phyloP scores from a whole-genome alignment of 2,329 filamentous ascomycete genomes.

The Pseudogymnoascus sp. region DNA sequence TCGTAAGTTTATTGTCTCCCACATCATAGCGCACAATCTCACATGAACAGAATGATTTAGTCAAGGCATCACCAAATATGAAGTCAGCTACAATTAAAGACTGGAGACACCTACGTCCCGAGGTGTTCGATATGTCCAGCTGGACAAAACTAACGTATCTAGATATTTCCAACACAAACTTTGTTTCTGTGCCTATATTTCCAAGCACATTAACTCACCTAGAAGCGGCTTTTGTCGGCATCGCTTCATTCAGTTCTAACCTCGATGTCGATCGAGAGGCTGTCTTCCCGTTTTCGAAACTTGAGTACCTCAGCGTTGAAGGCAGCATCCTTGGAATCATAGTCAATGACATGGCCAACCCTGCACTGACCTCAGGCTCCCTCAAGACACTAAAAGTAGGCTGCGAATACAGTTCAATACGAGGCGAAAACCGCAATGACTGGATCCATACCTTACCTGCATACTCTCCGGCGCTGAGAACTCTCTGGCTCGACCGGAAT shows the following conservation, averaged over 20 bases:
- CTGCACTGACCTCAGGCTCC: background rate
- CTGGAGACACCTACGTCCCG: background rate
- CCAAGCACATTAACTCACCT: background rate
- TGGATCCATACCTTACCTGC: background rate
- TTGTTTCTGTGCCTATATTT: background rate
- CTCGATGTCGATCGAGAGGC: background rate
- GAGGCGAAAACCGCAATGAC: background rate
- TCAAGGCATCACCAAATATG: background rate
- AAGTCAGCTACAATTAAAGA: background rate
- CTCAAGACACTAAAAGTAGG: background rate
- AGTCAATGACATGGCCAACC: background rate
- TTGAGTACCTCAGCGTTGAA: background rate
- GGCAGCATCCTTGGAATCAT: background rate
- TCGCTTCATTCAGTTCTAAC: background rate
- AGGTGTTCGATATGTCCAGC: background rate
- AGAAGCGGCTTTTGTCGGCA: background rate
- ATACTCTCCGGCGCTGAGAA: background rate
- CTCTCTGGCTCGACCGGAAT: background rate
- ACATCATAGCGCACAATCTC: background rate
- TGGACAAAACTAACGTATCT: background rate
- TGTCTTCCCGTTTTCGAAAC: background rate
- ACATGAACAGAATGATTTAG: background rate
- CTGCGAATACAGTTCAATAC: background rate
- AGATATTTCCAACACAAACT: background rate
- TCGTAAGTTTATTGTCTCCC: background rate